These are phyloP conservation scores for Yarrowia galli DNA, from an alignment of 1,139 yeast species.

Conservation along the genomic window DNA sequence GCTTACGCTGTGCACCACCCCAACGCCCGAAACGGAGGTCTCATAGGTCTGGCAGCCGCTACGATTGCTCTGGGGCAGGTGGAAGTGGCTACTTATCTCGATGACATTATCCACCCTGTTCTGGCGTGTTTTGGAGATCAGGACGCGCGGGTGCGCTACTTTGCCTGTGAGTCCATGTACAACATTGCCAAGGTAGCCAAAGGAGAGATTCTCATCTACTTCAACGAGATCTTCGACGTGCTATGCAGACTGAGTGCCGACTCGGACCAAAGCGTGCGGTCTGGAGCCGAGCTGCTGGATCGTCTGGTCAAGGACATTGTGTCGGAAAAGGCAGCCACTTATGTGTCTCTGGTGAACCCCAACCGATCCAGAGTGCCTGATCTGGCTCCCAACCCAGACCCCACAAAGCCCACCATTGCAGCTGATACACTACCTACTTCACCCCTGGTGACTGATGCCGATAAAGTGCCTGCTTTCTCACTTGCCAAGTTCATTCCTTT, in stretches of 20 bases:
- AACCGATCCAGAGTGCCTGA: conserved; percentile 37
- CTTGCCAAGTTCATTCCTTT: conserved; percentile 89
- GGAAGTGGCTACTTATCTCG: conserved; percentile 75
- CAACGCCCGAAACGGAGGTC: conserved; percentile 76
- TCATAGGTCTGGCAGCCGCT: conserved; percentile 78
- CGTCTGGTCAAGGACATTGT: conserved; percentile 92
- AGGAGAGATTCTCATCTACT: conserved; percentile 89
- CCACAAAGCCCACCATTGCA: conserved; percentile 45
- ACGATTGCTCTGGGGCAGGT: conserved; percentile 78
- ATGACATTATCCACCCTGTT: conserved; percentile 90
- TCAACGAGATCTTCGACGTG: conserved; percentile 94
- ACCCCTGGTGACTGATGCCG: conserved; percentile 50
- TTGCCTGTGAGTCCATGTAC: conserved; percentile 95
- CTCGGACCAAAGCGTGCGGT: conserved; percentile 87
- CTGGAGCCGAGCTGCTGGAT: conserved; percentile 94
- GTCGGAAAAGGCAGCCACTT: conserved; percentile 91
- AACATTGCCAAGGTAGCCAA: conserved; percentile 97
- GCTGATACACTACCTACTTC: conserved; percentile 53
- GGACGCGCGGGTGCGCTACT: conserved; percentile 93
- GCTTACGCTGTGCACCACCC: conserved; percentile 82
- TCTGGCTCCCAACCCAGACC: conserved; percentile 41
- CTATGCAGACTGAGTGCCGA: conserved; percentile 89
- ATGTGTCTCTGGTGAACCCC: conserved; percentile 64
- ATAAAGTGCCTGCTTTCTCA: conserved; percentile 75
- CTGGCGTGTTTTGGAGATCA: conserved; percentile 96